These are phyloP conservation scores for Colletotrichum simmondsii DNA, from an alignment of 2,329 filamentous ascomycete species.

Conservation along the genomic window DNA sequence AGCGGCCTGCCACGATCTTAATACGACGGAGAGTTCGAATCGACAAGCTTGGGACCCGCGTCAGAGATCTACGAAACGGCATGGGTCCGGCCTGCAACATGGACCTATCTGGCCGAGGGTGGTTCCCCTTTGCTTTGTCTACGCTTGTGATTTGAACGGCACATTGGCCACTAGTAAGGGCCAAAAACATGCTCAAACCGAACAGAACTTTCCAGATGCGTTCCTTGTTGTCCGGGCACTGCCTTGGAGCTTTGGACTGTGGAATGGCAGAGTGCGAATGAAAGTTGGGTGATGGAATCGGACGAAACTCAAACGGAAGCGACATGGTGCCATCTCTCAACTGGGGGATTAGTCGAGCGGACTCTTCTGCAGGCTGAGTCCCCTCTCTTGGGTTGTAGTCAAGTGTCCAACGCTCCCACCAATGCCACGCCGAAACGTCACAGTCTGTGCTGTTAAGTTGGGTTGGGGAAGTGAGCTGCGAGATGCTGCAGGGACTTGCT, in stretches of 20 bases:
- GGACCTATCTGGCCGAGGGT: conserved; percentile 4
- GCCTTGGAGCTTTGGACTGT: not conserved
- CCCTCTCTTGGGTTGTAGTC: not conserved
- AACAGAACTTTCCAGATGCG: not conserved
- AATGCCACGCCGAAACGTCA: conserved; percentile 18
- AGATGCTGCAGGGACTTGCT: conserved; percentile 7
- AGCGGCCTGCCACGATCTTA: conserved; percentile 8
- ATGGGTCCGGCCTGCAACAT: conserved; percentile 12
- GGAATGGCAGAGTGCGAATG: not conserved
- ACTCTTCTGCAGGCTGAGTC: not conserved
- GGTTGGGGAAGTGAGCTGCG: not conserved
- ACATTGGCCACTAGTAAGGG: not conserved
- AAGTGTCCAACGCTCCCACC: not conserved
- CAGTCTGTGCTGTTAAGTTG: conserved; percentile 12
- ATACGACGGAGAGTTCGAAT: not conserved
- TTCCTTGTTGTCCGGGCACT: not conserved
- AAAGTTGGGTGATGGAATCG: not conserved
- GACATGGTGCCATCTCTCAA: not conserved
- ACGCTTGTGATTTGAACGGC: conserved; percentile 10
- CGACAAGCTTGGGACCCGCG: not conserved
- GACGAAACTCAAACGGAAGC: conserved; percentile 24
- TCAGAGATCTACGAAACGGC: conserved; percentile 28
- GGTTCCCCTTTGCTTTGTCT: not conserved
- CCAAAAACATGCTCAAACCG: not conserved
- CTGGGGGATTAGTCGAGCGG: not conserved